Evolutionary conservation across 352 stramenopile species (phyloP).

Genomic region (Globisporangium cederbergense): DNA sequence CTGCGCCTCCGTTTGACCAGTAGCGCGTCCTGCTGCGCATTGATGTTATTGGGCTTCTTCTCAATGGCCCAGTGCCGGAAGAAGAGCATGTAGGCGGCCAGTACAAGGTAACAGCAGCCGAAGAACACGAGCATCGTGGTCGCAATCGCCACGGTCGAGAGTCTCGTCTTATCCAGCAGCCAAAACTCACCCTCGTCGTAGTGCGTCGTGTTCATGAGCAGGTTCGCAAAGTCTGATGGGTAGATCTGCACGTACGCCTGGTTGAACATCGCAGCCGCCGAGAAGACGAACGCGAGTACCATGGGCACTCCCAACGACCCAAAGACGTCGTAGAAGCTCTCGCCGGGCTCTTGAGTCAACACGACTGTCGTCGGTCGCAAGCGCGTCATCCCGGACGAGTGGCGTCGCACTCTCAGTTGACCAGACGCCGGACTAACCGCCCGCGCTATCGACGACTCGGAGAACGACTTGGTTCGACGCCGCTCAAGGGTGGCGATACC

Average conservation of each 20-base stretch:
- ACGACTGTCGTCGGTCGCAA: background rate
- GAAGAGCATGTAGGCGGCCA: conserved; percentile 19
- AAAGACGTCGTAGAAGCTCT: conserved; percentile 18
- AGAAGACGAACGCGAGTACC: conserved; percentile 17
- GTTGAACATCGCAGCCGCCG: conserved; percentile 12
- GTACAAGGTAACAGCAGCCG: conserved; percentile 7
- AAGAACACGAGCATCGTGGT: conserved; percentile 15
- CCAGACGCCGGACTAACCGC: background rate
- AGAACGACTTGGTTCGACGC: background rate
- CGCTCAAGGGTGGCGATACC: background rate
- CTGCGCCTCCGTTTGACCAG: background rate
- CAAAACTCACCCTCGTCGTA: conserved; percentile 22
- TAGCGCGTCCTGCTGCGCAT: background rate
- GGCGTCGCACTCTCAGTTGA: background rate
- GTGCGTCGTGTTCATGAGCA: conserved; percentile 17
- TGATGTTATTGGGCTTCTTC: background rate
- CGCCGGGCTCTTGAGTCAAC: background rate
- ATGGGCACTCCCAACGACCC: conserved; percentile 11
- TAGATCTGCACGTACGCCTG: conserved; percentile 15
- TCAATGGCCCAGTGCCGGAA: conserved; percentile 18
- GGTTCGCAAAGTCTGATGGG: conserved; percentile 11
- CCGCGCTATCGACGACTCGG: background rate
- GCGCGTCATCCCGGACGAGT: conserved; percentile 10
- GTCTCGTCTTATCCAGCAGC: conserved; percentile 5
- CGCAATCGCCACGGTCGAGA: background rate